Evolutionary conservation across 2,329 filamentous ascomycete species (phyloP), one percentile per base, ranked within the genome.

Genomic region (Trichophyton equinum): DNA sequence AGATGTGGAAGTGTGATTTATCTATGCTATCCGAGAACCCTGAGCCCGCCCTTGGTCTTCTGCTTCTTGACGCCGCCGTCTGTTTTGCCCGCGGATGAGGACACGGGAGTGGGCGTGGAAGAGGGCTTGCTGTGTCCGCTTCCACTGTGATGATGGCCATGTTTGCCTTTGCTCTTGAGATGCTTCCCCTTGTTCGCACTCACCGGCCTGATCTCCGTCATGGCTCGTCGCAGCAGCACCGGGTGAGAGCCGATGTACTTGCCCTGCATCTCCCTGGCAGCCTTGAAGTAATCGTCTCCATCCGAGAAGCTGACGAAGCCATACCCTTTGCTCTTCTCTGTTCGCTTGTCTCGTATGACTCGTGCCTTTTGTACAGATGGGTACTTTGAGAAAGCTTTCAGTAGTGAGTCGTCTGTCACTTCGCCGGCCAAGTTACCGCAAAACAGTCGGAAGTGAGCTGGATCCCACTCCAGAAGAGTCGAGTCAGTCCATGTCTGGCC

Each of bases 201-300:
- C 11, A 85, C 80, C 3, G 90, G 84, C 71, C 89, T 90, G 73
- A 99, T 90, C 73, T 97, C 91, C 4, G 92, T 96, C 67, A 87
- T 95, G 66, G 89, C 90, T 73, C 94, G 89, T 73, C 88, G 86
- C 66, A 97, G 82, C 27, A 89, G 79, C 30, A 96, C 89, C 0
- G 94, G 94, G 74, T 97, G 94, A 72, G 91, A 96, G 69, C 95
- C 92, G 71, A 99, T 97, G 75, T 99, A 99, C 77, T 99, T 97
- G 68, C 91, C 91, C 70, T 96, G 89, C 94, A 97, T 97, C 77
- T 97, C 92, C 76, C 94, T 91, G 68, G 91, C 92, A 1, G 94
- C 92, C 69, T 89, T 85, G 79, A 99, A 97, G 73, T 95, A 97
- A 70, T 96, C 91, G 73, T 99, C 94, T 33, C 91, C 89, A 71